Evolutionary conservation across 2,329 filamentous ascomycete genomes (phyloP), one percentile per base, ranked within the genome.

Genomic region (Daldinia sp.): DNA sequence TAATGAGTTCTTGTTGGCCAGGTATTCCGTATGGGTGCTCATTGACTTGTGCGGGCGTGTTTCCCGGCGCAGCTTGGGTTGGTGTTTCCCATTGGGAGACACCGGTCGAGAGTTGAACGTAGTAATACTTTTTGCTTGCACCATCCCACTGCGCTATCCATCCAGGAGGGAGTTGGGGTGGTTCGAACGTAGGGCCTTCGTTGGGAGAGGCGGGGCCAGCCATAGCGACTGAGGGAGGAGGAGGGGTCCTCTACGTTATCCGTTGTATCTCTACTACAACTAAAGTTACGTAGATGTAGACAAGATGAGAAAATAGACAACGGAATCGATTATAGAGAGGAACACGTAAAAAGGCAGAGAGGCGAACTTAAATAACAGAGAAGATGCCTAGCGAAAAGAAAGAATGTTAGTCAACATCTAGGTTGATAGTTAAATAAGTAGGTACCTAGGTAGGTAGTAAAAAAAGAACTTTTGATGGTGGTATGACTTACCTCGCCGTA

Each of bases 11-110:
- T 60, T 82, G 80, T 48, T 80, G 82, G 58, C 74, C 74, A 41
- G 86, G 87, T 12, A 83, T 81, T 65, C 88, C 87, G 79, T 90
- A 92, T 4, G 89, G 90, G 74, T 91, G 89, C 20, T 90, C 87
- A 67, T 78, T 74, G 60, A 79, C 82, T 64, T 84, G 85, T 68
- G 82, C 86, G 51, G 87, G 89, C 41, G 87, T 89, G 75, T 82
- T 88, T 69, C 89, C 88, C 23, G 87, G 88, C 6, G 87, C 89
- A 56, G 89, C 85, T 65, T 88, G 83, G 13, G 88, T 92, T 35
- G 90, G 90, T 35, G 87, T 85, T n/a, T 92, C 90, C 90, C 91
- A 93, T 79, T 92, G 90, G 70, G 90, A 92, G 41, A 88, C 84
- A 54, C 90, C 90, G 6, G 90, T 92, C 60, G 89, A 89, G 61